A percentile compares a stretch with the other conserved stretches of the same genome.
phyloP scores from a whole-genome alignment of 2,329 filamentous ascomycete genomes.

The Cordyceps sp. region DNA sequence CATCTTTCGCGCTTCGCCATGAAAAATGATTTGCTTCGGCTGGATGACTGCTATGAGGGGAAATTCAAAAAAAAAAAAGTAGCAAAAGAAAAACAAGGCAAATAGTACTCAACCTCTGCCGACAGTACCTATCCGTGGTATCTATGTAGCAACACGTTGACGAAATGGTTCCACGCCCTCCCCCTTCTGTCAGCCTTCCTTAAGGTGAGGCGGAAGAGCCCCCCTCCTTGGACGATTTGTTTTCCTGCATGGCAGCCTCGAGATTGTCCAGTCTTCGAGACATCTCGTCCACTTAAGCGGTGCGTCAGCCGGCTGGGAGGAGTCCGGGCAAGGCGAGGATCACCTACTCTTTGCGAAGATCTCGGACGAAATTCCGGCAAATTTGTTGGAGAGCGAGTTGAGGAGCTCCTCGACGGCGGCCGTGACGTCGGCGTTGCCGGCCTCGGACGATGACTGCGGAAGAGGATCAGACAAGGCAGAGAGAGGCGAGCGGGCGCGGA shows the following conservation, averaged over 20 bases:
- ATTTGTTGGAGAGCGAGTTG: constrained; percentile 71
- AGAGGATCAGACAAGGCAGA: background rate
- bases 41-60: too few species aligned
- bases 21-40: too few species aligned
- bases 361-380: constrained; percentile 69
- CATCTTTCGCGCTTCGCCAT: too few species aligned
- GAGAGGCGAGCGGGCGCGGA: too few species aligned
- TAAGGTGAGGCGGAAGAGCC: constrained; percentile 15
- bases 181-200: too few species aligned
- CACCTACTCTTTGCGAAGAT: constrained; percentile 68
- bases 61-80: too few species aligned
- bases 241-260: constrained; percentile 52
- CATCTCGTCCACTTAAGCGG: constrained; percentile 78
- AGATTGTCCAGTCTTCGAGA: constrained; percentile 69
- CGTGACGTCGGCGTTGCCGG: constrained; percentile 47
- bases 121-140: too few species aligned
- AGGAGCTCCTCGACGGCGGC: constrained; percentile 75
- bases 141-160: too few species aligned
- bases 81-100: too few species aligned
- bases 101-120: too few species aligned
- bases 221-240: constrained; percentile 24
- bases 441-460: constrained; percentile 12
- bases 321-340: background rate
- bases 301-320: constrained; percentile 2
- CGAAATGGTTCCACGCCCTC: too few species aligned